A percentile compares a stretch with the other conserved stretches of the same genome.
phyloP scores from a whole-genome alignment of 2,329 filamentous ascomycete genomes.

The Apiospora saccharicola region DNA sequence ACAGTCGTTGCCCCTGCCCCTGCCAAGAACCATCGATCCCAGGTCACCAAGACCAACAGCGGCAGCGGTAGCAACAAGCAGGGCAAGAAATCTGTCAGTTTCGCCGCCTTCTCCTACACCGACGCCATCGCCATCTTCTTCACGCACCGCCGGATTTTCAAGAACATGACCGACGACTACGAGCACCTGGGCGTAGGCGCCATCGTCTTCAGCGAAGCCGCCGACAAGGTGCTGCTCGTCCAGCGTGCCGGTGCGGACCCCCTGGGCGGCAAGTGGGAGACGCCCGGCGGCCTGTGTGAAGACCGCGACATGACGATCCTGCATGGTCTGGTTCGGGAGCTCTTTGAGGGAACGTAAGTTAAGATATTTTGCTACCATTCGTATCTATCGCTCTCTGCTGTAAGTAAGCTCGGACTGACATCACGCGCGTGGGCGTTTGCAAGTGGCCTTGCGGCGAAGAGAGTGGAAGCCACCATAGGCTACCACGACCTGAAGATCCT shows the following conservation, averaged over 20 bases:
- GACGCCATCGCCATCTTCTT: constrained; percentile 24
- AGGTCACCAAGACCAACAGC: not conserved
- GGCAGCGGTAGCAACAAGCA: not conserved
- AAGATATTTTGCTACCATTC: not conserved
- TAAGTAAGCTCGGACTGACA: not conserved
- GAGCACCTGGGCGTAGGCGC: not conserved
- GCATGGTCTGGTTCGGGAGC: not conserved
- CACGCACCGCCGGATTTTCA: constrained; percentile 42
- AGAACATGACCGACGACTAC: not conserved
- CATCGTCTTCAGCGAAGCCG: not conserved
- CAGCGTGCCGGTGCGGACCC: not conserved
- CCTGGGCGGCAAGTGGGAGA: not conserved
- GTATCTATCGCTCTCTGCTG: not conserved
- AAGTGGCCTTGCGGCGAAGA: not conserved
- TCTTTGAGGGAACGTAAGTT: constrained; percentile 1
- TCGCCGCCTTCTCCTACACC: not conserved
- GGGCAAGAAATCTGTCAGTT: not conserved
- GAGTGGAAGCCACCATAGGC: not conserved
- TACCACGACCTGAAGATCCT: not conserved
- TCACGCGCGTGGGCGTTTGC: not conserved
- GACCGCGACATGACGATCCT: not conserved
- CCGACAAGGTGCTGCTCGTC: constrained; percentile 7
- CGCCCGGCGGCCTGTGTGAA: not conserved
- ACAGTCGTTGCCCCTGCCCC: not conserved
- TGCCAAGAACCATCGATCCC: not conserved